These are phyloP conservation scores for Trichosphaerium sp. DNA, from an alignment of 78 protist genomes.

Conservation along the genomic window DNA sequence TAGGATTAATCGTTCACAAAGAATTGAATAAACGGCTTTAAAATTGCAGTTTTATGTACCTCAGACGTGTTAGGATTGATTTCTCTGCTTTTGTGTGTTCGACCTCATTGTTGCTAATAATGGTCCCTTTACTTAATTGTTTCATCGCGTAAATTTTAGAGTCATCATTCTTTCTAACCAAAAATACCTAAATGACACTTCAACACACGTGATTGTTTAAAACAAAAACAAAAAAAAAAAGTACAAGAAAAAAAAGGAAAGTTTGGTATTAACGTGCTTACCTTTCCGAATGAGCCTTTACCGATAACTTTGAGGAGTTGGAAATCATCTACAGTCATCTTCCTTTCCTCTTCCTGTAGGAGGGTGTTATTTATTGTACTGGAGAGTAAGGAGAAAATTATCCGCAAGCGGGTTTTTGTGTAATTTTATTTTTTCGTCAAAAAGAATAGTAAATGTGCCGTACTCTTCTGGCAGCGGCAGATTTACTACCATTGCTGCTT, in stretches of 20 bases:
- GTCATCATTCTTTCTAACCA: not conserved
- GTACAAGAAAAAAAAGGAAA: no score
- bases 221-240: no score
- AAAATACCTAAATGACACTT: no score
- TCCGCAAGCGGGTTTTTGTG: no score
- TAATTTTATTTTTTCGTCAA: not conserved
- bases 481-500: not conserved
- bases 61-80: slow-evolving; percentile 17
- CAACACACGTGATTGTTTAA: no score
- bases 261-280: no score
- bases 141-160: slow-evolving; percentile 17
- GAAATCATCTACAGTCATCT: slow-evolving; percentile 48
- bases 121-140: slow-evolving; percentile 37
- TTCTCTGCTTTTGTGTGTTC: slow-evolving; percentile 58
- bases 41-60: not conserved
- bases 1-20: no score
- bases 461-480: not conserved
- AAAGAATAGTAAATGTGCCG: no score
- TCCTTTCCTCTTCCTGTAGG: not conserved
- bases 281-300: slow-evolving; percentile 67
- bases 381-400: no score
- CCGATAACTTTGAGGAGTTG: slow-evolving; percentile 65
- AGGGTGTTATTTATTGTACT: no score
- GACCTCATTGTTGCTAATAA: slow-evolving; percentile 39
- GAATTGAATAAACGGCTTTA: not conserved